Percentiles rank a stretch among this genome's conserved stretches.
phyloP scores from a whole-genome alignment of 176 grass and related monocot species.

The Melocanna baccifera region DNA sequence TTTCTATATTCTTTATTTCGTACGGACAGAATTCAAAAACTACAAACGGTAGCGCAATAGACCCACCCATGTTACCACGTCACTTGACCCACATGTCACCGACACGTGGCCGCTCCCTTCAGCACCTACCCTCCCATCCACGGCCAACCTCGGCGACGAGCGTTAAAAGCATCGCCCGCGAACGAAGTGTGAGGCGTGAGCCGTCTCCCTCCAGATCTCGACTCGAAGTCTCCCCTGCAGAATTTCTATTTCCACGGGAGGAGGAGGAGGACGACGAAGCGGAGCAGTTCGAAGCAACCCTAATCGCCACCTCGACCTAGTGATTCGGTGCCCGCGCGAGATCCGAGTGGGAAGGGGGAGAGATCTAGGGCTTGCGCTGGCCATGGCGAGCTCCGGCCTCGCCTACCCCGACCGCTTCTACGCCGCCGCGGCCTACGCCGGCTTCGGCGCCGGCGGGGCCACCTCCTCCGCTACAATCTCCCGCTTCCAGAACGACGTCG shows the following conservation, averaged over 20 bases:
- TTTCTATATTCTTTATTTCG: too few species aligned
- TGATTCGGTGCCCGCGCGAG: not conserved
- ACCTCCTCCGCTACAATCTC: constrained; percentile 40
- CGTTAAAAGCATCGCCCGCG: constrained; percentile 38
- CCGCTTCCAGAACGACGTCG: constrained; percentile 87
- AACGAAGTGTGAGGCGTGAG: constrained; percentile 22
- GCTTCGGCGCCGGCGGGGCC: constrained; percentile 38
- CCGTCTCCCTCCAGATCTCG: constrained; percentile 50
- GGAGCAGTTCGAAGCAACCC: not conserved
- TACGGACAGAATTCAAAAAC: too few species aligned
- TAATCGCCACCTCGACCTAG: not conserved
- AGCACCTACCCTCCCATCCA: not conserved
- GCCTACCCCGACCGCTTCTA: constrained; percentile 96
- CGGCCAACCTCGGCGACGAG: constrained; percentile 30
- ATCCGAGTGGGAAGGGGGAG: not conserved
- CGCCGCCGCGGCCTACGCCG: constrained; percentile 78
- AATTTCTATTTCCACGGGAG: not conserved
- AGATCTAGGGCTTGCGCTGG: constrained; percentile 47
- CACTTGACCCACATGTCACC: constrained; percentile 10
- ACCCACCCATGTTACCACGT: not conserved
- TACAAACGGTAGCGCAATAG: too few species aligned
- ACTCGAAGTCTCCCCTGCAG: not conserved
- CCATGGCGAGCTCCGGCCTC: constrained; percentile 83
- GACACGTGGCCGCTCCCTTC: constrained; percentile 18
- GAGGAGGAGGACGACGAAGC: not conserved